Conservation (phyloP, 805 yeast species). For the Yueomyces sinensis region DNA sequence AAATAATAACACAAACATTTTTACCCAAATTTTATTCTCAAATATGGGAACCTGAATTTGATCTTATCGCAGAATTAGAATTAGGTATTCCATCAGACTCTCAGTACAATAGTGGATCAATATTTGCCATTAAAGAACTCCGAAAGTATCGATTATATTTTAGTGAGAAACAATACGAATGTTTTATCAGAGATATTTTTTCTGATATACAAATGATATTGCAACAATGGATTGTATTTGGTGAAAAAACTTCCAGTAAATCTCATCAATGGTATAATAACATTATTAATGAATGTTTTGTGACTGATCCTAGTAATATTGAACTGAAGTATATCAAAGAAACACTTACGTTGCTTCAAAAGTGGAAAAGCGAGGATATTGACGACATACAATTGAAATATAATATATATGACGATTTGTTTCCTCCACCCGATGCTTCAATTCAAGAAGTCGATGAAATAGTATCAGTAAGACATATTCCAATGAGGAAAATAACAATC, state of each 20-base stretch:
- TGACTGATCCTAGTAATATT: not conserved
- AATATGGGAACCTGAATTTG: slow-evolving; percentile 16
- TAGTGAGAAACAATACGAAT: slow-evolving; percentile 3
- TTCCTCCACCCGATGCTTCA: not conserved
- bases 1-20: slow-evolving; percentile 1
- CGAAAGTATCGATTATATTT: slow-evolving; percentile 6
- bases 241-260: not conserved
- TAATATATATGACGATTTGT: not conserved
- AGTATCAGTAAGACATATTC: slow-evolving; percentile 17
- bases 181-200: slow-evolving; percentile 7
- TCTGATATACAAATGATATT: slow-evolving; percentile 12
- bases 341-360: not conserved
- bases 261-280: slow-evolving; percentile 5
- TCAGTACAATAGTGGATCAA: slow-evolving; percentile 4
- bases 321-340: not conserved
- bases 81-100: not conserved
- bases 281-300: not conserved
- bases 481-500: slow-evolving; percentile 29
- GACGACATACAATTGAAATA: not conserved
- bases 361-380: not conserved
- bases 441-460: not conserved
- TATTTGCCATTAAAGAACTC: slow-evolving; percentile 6
- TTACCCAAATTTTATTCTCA: slow-evolving; percentile 8
- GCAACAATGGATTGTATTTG: slow-evolving; percentile 12
- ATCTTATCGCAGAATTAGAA: slow-evolving; percentile 12